phyloP scores from a whole-genome alignment of 2,329 filamentous ascomycete species.

The Monilinia laxa region DNA sequence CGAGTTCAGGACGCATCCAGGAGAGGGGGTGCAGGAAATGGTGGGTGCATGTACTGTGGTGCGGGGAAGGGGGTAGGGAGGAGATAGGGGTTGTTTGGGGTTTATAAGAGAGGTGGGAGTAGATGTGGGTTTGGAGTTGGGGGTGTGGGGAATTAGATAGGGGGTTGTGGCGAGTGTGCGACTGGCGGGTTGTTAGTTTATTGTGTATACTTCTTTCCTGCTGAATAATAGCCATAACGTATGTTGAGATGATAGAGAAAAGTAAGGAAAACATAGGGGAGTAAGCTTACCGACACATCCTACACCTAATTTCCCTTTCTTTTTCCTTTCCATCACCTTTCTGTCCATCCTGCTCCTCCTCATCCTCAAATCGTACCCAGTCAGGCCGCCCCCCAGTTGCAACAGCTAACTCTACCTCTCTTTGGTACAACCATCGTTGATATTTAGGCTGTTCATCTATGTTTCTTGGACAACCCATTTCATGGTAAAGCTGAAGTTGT shows the following conservation, averaged over 20 bases:
- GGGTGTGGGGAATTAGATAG: slow-evolving; percentile 56
- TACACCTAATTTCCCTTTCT: slow-evolving; percentile 70
- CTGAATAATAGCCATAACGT: neutral
- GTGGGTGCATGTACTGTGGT: slow-evolving; percentile 65
- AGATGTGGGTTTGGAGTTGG: slow-evolving; percentile 41
- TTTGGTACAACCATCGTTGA: slow-evolving; percentile 72
- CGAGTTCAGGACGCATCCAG: slow-evolving; percentile 88
- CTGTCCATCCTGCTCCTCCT: slow-evolving; percentile 44
- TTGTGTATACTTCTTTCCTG: neutral
- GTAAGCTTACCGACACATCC: slow-evolving; percentile 71
- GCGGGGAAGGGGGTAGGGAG: slow-evolving; percentile 33
- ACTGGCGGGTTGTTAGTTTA: slow-evolving; percentile 24
- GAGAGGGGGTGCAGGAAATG: slow-evolving; percentile 88
- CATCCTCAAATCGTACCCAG: slow-evolving; percentile 80
- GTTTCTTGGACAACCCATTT: slow-evolving; percentile 75
- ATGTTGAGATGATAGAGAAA: neutral
- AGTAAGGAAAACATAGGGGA: neutral
- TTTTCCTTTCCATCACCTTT: slow-evolving; percentile 27
- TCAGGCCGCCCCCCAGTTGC: slow-evolving; percentile 76
- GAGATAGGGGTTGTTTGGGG: slow-evolving; percentile 29
- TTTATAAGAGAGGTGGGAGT: slow-evolving; percentile 25
- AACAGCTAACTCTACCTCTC: slow-evolving; percentile 64
- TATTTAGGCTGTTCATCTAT: slow-evolving; percentile 72
- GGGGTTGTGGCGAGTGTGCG: slow-evolving; percentile 61
- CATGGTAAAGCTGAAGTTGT: slow-evolving; percentile 82